These are phyloP conservation scores for Anaeromyces robustus DNA, from an alignment of 192 early-diverging fungal genomes.

Conservation along the genomic window DNA sequence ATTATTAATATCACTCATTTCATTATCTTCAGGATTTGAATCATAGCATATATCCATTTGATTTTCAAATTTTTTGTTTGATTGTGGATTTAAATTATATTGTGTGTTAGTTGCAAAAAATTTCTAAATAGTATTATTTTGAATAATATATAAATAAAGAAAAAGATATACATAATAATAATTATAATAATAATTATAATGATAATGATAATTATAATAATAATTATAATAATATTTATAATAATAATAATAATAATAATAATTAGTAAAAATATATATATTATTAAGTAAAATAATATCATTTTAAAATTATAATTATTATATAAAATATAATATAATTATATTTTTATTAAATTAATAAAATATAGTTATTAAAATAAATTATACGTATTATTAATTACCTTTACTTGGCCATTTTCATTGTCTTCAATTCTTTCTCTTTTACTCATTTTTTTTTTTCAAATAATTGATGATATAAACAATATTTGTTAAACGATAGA, in stretches of 20 bases:
- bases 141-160: neutral
- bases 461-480: too few species aligned
- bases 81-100: neutral
- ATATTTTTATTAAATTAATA: neutral
- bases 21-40: neutral
- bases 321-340: neutral
- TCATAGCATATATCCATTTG: neutral
- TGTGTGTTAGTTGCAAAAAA: neutral
- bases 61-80: neutral
- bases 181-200: neutral
- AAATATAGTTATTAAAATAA: neutral
- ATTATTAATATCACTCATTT: neutral
- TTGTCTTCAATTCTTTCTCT: neutral
- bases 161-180: neutral
- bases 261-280: too few species aligned
- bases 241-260: too few species aligned
- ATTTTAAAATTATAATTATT: too few species aligned
- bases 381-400: neutral
- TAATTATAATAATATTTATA: too few species aligned
- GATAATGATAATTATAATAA: too few species aligned
- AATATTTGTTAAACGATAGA: too few species aligned
- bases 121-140: neutral
- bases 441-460: neutral
- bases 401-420: neutral
- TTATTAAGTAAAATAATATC: too few species aligned